phyloP scores from a whole-genome alignment of 2,329 filamentous ascomycete genomes.

The Penicillium sp. region DNA sequence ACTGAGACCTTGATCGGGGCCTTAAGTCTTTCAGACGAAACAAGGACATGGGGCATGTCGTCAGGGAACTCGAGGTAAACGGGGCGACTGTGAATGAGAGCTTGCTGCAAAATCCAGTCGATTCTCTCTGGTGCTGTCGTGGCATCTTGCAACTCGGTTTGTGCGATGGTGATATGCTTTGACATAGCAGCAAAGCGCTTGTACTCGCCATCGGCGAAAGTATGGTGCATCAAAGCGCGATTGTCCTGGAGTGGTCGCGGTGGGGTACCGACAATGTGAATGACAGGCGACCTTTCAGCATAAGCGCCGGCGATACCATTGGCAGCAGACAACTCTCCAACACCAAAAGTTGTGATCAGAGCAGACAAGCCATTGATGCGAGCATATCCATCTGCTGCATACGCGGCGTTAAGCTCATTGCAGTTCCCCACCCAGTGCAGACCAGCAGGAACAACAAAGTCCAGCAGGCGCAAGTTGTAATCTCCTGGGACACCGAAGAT shows the following conservation, averaged over 20 bases:
- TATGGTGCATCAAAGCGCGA: slow-evolving; percentile 61
- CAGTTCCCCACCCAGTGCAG: slow-evolving; percentile 67
- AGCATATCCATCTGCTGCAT: slow-evolving; percentile 35
- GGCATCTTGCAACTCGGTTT: slow-evolving; percentile 50
- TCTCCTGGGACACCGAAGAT: slow-evolving; percentile 71
- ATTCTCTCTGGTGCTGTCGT: slow-evolving; percentile 51
- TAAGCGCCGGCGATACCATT: slow-evolving; percentile 74
- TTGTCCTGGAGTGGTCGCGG: slow-evolving; percentile 45
- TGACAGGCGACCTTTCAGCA: slow-evolving; percentile 69
- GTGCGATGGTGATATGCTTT: slow-evolving; percentile 51
- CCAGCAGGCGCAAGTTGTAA: slow-evolving; percentile 68
- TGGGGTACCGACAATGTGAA: slow-evolving; percentile 60
- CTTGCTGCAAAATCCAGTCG: slow-evolving; percentile 52
- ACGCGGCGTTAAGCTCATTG: slow-evolving; percentile 71
- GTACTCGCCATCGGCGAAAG: slow-evolving; percentile 62
- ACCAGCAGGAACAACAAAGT: slow-evolving; percentile 61
- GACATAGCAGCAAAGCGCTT: slow-evolving; percentile 53
- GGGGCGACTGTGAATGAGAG: slow-evolving; percentile 54
- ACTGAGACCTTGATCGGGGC: slow-evolving; percentile 16
- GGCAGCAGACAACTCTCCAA: slow-evolving; percentile 67
- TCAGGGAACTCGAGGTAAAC: slow-evolving; percentile 58
- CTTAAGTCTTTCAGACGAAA: slow-evolving; percentile 22
- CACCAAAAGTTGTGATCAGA: slow-evolving; percentile 49
- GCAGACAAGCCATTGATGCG: slow-evolving; percentile 32
- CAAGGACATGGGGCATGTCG: slow-evolving; percentile 48